Evolutionary conservation across 805 yeast species (phyloP), one percentile per base, ranked within the genome.

Genomic region (Yarrowia sp.): DNA sequence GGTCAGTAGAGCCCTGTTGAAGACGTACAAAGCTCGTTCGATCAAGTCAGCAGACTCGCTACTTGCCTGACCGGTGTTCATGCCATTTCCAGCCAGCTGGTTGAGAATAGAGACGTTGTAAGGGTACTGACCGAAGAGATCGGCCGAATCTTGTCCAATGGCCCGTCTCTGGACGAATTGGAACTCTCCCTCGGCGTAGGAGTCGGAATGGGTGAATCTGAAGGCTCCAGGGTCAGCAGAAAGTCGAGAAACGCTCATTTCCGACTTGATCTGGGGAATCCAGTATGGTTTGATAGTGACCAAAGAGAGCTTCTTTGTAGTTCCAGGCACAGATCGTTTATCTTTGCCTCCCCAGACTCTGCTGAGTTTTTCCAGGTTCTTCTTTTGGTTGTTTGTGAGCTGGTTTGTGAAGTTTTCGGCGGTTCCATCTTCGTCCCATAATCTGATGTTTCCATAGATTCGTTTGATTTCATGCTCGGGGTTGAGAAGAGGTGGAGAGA

Each of bases 271-370:
- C 0, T 91, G 86, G 0, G 97, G 97, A 8, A 90, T 75, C 91
- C 93, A 91, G 75, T 90, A 93, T 70, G 89, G 92, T 75, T 89
- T 84, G 55, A 91, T 86, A 73, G 88, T 87, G 0, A 96, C 87
- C 70, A 92, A 79, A 12, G 84, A 80, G 59, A 91, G 78, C 72
- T 89, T 89, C 71, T 92, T 82, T 0, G 86, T 78, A 0, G 91
- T 85, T 36, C 94, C 94, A 0, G 97, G 97, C 2, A 90, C 85
- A 7, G 86, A 79, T 59, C 89, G 78, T 71, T 88, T 85, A 74
- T 91, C 96, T 71, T 85, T 84, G 0, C 97, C 97, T 55, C 92
- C 89, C 97, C 97, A 91, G n/a, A 65, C 61, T 9, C 59, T 9
- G 43, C 41, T 14, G 14, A 65, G 50, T 26, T 65, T 65, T 35